These are phyloP conservation scores for Cadophora sp. DNA, from an alignment of 2,329 filamentous ascomycete genomes.

Conservation along the genomic window DNA sequence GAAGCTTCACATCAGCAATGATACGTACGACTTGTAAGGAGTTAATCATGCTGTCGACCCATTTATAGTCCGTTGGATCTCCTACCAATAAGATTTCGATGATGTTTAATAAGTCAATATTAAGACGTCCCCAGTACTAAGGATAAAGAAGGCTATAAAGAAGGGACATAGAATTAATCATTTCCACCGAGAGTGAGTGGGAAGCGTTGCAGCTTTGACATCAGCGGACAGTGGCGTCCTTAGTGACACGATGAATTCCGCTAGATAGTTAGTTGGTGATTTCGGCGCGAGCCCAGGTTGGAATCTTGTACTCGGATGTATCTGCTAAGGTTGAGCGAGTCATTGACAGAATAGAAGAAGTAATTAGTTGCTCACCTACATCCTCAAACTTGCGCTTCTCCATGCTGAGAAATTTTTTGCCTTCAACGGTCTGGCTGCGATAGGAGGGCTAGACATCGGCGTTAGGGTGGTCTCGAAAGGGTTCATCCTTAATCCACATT, in stretches of 20 bases:
- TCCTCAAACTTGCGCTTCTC: no score
- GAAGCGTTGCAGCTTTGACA: neutral
- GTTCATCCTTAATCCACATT: no score
- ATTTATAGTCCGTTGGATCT: neutral
- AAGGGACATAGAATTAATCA: no score
- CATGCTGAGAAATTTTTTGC: no score
- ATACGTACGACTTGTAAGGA: neutral
- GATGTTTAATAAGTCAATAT: neutral
- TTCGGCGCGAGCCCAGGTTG: neutral
- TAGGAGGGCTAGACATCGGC: no score
- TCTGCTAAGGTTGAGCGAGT: neutral
- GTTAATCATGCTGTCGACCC: neutral
- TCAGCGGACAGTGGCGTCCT: neutral
- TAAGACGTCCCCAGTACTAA: neutral
- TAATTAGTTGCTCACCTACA: neutral
- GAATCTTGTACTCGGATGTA: neutral
- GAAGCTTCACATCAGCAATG: neutral
- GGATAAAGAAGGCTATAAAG: no score
- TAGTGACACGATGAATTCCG: no score
- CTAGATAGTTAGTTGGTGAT: no score
- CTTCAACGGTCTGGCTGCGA: no score
- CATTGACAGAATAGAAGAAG: neutral
- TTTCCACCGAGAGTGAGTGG: neutral
- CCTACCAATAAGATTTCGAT: neutral
- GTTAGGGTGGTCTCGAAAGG: no score